These are phyloP conservation scores for Geosmithia morbida DNA, from an alignment of 2,329 filamentous ascomycete species.

Conservation along the genomic window DNA sequence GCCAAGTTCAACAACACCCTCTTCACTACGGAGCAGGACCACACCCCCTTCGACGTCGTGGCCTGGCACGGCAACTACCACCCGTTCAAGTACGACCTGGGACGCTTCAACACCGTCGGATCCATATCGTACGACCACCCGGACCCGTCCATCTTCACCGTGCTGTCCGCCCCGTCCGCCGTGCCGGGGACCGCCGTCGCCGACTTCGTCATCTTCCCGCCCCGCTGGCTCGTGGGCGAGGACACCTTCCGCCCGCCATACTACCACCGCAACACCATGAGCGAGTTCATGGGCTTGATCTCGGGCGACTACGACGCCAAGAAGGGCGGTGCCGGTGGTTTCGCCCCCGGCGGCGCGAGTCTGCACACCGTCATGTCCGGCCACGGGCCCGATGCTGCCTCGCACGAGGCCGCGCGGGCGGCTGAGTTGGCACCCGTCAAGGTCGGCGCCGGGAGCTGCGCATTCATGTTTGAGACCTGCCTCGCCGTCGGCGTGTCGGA, in stretches of 20 bases:
- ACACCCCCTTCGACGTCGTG: slow-evolving; percentile 68
- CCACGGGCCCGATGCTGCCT: slow-evolving; percentile 44
- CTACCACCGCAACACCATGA: slow-evolving; percentile 58
- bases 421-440: slow-evolving; percentile 38
- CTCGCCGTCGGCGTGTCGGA: slow-evolving; percentile 59
- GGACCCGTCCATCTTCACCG: slow-evolving; percentile 66
- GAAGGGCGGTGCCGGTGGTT: slow-evolving; percentile 32
- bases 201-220: slow-evolving; percentile 63
- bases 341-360: slow-evolving; percentile 41
- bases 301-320: slow-evolving; percentile 47
- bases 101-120: slow-evolving; percentile 61
- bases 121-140: slow-evolving; percentile 63
- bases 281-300: slow-evolving; percentile 50
- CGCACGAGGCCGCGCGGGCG: slow-evolving; percentile 39
- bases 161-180: slow-evolving; percentile 47
- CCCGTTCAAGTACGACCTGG: slow-evolving; percentile 72
- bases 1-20: slow-evolving; percentile 53
- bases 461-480: slow-evolving; percentile 58
- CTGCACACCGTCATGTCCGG: slow-evolving; percentile 61
- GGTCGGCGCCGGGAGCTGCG: slow-evolving; percentile 47
- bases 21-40: slow-evolving; percentile 48
- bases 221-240: slow-evolving; percentile 55
- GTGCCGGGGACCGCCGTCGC: slow-evolving; percentile 49
- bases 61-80: slow-evolving; percentile 73
- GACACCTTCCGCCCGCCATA: slow-evolving; percentile 60